A percentile compares a stretch with the other conserved stretches of the same genome.
Evolutionary conservation across 805 yeast species (phyloP).

Genomic region (Barnettozyma wickerhamii): DNA sequence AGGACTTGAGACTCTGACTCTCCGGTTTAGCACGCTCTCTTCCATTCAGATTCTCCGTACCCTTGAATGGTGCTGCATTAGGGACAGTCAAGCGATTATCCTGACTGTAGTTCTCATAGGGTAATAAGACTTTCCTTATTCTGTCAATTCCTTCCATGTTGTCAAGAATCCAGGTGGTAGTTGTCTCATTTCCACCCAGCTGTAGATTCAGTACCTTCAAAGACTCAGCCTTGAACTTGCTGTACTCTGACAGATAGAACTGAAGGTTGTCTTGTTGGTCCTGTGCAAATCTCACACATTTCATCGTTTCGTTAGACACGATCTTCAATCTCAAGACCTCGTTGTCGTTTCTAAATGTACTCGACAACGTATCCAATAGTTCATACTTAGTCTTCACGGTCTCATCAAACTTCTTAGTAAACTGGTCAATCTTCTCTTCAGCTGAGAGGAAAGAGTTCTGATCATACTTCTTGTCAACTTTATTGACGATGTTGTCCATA

Average conservation of each 20-base stretch:
- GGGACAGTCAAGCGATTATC: no score
- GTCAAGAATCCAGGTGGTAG: slow-evolving; percentile 48
- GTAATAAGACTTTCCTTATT: slow-evolving; percentile 57
- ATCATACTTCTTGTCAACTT: slow-evolving; percentile 21
- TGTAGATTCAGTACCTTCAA: slow-evolving; percentile 29
- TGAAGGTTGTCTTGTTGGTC: slow-evolving; percentile 61
- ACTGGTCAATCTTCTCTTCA: slow-evolving; percentile 12
- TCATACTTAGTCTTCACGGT: slow-evolving; percentile 23
- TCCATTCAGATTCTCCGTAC: neutral
- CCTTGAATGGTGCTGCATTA: no score
- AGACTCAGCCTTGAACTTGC: slow-evolving; percentile 40
- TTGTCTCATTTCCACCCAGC: slow-evolving; percentile 18
- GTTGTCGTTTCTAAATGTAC: slow-evolving; percentile 15
- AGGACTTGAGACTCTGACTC: slow-evolving; percentile 28
- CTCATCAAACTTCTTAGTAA: slow-evolving; percentile 16
- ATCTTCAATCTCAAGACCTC: slow-evolving; percentile 18
- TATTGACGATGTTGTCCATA: slow-evolving; percentile 21
- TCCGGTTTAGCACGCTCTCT: slow-evolving; percentile 18
- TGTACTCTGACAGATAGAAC: slow-evolving; percentile 44
- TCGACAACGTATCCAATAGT: slow-evolving; percentile 15
- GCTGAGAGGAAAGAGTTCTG: slow-evolving; percentile 13
- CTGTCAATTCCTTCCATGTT: slow-evolving; percentile 66
- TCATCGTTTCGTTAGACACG: slow-evolving; percentile 40
- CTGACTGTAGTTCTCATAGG: slow-evolving; percentile 47
- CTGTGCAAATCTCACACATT: slow-evolving; percentile 50